phyloP scores from a whole-genome alignment of 306 rosid genomes.

The Quercus aquifolioides region DNA sequence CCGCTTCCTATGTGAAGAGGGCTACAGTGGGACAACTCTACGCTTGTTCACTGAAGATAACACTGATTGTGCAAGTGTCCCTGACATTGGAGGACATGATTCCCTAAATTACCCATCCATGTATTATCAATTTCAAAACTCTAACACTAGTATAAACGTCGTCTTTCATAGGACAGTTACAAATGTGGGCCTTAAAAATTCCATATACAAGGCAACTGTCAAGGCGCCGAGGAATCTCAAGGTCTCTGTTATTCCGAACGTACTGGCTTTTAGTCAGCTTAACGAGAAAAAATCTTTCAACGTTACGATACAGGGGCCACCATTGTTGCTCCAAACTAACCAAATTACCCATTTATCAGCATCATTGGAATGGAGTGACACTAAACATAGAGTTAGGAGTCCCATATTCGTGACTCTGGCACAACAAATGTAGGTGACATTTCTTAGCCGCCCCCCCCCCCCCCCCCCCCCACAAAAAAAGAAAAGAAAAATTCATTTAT shows the following conservation, averaged over 20 bases:
- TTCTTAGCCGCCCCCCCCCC: no score
- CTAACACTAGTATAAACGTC: conserved; percentile 31
- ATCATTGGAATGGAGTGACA: conserved; percentile 59
- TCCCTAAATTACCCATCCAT: conserved; percentile 81
- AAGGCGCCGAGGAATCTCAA: background rate
- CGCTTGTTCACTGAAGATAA: background rate
- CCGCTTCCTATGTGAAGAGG: conserved; percentile 53
- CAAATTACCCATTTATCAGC: conserved; percentile 15
- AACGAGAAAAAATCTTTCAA: conserved; percentile 47
- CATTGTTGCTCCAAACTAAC: conserved; percentile 12
- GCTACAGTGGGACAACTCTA: conserved; percentile 39
- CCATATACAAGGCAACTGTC: conserved; percentile 48
- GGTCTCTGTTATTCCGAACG: conserved; percentile 48
- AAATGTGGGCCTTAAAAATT: conserved; percentile 44
- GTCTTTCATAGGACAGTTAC: conserved; percentile 56
- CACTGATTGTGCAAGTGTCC: background rate
- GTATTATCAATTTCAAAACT: conserved; percentile 27
- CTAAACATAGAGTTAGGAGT: conserved; percentile 54
- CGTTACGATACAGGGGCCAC: conserved; percentile 44
- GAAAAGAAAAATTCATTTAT: no score
- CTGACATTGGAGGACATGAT: conserved; percentile 17
- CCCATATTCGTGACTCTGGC: conserved; percentile 32
- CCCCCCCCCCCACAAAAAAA: no score
- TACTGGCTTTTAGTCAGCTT: conserved; percentile 29
- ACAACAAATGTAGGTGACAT: no score